A percentile compares a stretch with the other conserved stretches of the same genome.
Evolutionary conservation across 2,329 filamentous ascomycete genomes (phyloP).

Genomic region (Tetracladium maxilliforme): DNA sequence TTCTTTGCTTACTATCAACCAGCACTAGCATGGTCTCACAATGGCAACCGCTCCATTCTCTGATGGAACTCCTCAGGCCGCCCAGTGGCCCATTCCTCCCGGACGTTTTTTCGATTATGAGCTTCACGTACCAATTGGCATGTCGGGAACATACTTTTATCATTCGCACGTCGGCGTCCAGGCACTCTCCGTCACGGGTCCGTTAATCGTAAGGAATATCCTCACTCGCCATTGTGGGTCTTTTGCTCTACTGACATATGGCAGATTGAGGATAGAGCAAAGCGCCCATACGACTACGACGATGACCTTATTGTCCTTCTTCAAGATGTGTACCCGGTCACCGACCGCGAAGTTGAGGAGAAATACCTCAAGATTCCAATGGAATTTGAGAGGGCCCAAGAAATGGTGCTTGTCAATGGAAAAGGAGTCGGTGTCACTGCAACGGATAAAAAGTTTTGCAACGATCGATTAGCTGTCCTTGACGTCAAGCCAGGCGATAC

Average conservation of each 20-base stretch:
- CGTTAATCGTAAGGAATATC: conserved; percentile 37
- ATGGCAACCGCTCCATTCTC: conserved; percentile 31
- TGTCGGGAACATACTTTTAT: conserved; percentile 40
- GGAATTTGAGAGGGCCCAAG: conserved; percentile 41
- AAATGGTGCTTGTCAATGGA: conserved; percentile 42
- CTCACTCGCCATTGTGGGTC: no score
- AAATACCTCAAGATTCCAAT: conserved; percentile 34
- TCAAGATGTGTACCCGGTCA: conserved; percentile 39
- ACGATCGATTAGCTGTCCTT: conserved; percentile 35
- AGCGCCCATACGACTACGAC: conserved; percentile 42
- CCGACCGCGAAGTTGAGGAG: conserved; percentile 32
- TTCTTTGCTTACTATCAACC: no score
- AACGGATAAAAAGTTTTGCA: no score
- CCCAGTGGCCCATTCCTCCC: conserved; percentile 38
- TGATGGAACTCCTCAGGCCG: conserved; percentile 32
- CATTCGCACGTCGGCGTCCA: conserved; percentile 40
- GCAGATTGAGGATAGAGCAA: no score
- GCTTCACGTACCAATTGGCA: conserved; percentile 22
- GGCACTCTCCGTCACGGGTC: conserved; percentile 27
- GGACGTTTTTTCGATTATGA: conserved; percentile 40
- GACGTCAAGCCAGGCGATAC: conserved; percentile 42
- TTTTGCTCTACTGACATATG: no score
- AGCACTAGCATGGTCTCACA: conserved; percentile 41
- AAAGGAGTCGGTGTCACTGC: no score
- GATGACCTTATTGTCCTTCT: conserved; percentile 41